A percentile compares a stretch with the other conserved stretches of the same genome.
Evolutionary conservation across 1,139 yeast species (phyloP).

Genomic region (Sugiyamaella japonica): DNA sequence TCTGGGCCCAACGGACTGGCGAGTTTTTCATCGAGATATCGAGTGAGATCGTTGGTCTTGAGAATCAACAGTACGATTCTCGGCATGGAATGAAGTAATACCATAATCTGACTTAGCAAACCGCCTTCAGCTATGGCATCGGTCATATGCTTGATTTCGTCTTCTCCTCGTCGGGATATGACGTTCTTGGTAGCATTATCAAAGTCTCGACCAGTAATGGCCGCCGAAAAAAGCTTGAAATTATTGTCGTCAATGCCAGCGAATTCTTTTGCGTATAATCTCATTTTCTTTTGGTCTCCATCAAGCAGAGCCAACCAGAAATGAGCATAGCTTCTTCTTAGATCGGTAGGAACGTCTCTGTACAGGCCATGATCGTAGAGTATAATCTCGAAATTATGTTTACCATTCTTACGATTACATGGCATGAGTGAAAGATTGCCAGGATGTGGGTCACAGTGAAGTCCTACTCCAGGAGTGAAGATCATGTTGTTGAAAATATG

Average conservation of each 20-base stretch:
- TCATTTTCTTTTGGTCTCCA: slow-evolving; percentile 64
- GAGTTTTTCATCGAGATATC: slow-evolving; percentile 82
- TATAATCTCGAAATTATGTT: slow-evolving; percentile 85
- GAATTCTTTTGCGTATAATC: slow-evolving; percentile 67
- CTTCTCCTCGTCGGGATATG: slow-evolving; percentile 50
- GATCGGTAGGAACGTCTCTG: slow-evolving; percentile 73
- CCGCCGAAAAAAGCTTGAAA: slow-evolving; percentile 84
- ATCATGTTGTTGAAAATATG: slow-evolving; percentile 95
- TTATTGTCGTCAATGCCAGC: slow-evolving; percentile 81
- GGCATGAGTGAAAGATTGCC: slow-evolving; percentile 86
- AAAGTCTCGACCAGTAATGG: slow-evolving; percentile 87
- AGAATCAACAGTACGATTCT: slow-evolving; percentile 78
- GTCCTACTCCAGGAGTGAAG: slow-evolving; percentile 84
- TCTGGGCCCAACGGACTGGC: slow-evolving; percentile 85
- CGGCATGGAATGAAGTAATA: slow-evolving; percentile 76
- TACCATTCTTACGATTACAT: slow-evolving; percentile 32
- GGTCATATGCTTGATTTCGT: slow-evolving; percentile 67
- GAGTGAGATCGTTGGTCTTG: slow-evolving; percentile 90
- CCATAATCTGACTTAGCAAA: slow-evolving; percentile 74
- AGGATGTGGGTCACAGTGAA: slow-evolving; percentile 98
- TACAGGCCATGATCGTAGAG: slow-evolving; percentile 95
- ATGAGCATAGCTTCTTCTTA: slow-evolving; percentile 81
- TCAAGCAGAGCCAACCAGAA: slow-evolving; percentile 91
- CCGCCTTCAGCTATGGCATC: slow-evolving; percentile 56
- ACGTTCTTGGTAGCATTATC: slow-evolving; percentile 70